These are phyloP conservation scores for Chlorencoelia australis DNA, from an alignment of 2,329 filamentous ascomycete genomes.

Conservation along the genomic window DNA sequence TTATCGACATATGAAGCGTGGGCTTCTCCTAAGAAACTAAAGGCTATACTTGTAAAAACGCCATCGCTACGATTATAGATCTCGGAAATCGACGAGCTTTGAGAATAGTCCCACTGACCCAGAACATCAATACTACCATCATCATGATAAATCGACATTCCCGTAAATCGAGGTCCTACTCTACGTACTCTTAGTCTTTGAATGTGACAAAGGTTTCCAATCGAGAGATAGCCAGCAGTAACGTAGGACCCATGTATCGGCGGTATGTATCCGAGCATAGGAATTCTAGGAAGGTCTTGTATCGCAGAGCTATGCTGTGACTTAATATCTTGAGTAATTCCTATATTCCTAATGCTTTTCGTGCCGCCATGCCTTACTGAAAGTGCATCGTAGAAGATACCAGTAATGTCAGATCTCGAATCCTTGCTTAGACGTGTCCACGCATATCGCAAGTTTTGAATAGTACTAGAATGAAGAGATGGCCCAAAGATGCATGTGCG, in stretches of 20 bases:
- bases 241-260: background rate
- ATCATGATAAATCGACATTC: background rate
- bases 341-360: conserved; percentile 1
- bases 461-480: background rate
- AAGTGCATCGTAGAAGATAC: conserved; percentile 2
- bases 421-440: background rate
- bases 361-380: background rate
- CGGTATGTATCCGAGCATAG: background rate
- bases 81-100: background rate
- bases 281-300: background rate
- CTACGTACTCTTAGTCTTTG: background rate
- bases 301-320: background rate
- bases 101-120: background rate
- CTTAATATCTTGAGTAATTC: conserved; percentile 1
- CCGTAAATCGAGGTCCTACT: background rate
- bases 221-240: conserved; percentile 1
- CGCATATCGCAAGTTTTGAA: background rate
- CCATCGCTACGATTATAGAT: background rate
- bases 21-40: background rate
- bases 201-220: background rate
- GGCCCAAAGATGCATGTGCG: conserved; percentile 1
- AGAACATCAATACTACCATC: background rate
- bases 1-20: background rate
- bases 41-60: background rate
- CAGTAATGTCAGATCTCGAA: background rate